Evolutionary conservation across 805 yeast species (phyloP).

Genomic region (Ogataea methanolica): DNA sequence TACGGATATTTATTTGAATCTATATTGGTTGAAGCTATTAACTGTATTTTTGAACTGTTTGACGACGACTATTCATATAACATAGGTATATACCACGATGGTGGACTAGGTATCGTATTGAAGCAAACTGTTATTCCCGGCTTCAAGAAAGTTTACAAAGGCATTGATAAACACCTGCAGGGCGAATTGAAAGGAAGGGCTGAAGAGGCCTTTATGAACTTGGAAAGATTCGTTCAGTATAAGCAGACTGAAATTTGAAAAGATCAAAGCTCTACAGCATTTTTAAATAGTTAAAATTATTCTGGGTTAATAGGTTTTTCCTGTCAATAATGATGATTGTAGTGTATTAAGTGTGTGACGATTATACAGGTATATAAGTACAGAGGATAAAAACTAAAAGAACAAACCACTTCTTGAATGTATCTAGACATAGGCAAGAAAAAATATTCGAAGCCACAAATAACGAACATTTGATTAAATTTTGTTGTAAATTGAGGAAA

Average conservation of each 20-base stretch:
- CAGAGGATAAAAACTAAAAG: not conserved
- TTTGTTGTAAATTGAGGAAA: not conserved
- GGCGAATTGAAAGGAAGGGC: slow-evolving; percentile 55
- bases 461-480: not conserved
- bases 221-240: slow-evolving; percentile 75
- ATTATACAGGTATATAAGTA: slow-evolving; percentile 2
- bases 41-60: slow-evolving; percentile 71
- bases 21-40: slow-evolving; percentile 51
- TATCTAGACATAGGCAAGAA: no score
- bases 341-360: not conserved
- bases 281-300: not conserved
- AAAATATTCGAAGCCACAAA: not conserved
- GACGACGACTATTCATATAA: slow-evolving; percentile 76
- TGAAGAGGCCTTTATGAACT: slow-evolving; percentile 61
- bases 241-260: slow-evolving; percentile 43
- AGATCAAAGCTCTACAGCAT: not conserved
- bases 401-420: not conserved
- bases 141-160: slow-evolving; percentile 51
- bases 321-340: no score
- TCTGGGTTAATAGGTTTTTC: slow-evolving; percentile 1
- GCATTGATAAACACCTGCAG: slow-evolving; percentile 61
- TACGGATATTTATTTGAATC: slow-evolving; percentile 22
- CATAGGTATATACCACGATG: slow-evolving; percentile 56
- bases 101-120: slow-evolving; percentile 41
- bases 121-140: slow-evolving; percentile 35